Conservation (phyloP, 495 filamentous ascomycete genomes). For the Tuber umbilicatum region DNA sequence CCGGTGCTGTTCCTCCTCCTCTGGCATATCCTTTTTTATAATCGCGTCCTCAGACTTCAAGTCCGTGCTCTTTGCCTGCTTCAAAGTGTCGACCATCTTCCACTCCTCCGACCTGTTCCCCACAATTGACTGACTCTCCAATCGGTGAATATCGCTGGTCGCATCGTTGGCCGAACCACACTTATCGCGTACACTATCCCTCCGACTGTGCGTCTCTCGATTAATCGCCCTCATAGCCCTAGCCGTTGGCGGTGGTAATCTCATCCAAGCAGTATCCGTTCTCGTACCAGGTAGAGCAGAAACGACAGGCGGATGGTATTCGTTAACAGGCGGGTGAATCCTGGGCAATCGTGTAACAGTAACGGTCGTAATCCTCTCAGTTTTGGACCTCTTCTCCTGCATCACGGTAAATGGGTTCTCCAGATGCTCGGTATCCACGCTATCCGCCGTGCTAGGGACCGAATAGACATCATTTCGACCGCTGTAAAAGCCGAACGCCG, state of each 20-base stretch:
- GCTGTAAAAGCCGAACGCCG: not conserved
- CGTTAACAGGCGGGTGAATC: slow-evolving; percentile 26
- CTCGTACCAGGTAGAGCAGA: slow-evolving; percentile 20
- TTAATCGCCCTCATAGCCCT: slow-evolving; percentile 28
- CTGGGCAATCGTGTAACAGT: slow-evolving; percentile 24
- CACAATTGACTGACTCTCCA: not conserved
- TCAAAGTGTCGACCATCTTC: not conserved
- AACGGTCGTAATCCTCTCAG: slow-evolving; percentile 24
- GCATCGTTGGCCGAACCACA: not conserved
- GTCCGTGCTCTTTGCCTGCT: not conserved
- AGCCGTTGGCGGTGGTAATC: slow-evolving; percentile 26
- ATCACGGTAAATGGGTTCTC: slow-evolving; percentile 5
- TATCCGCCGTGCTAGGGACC: not conserved
- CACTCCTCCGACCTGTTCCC: not conserved
- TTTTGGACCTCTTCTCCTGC: slow-evolving; percentile 9
- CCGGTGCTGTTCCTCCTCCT: not conserved
- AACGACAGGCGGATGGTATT: slow-evolving; percentile 27
- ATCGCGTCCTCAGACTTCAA: not conserved
- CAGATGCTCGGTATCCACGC: not conserved
- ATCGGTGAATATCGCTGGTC: not conserved
- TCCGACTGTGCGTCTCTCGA: slow-evolving; percentile 16
- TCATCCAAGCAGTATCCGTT: slow-evolving; percentile 33
- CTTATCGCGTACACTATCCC: slow-evolving; percentile 9
- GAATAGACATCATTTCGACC: not conserved
- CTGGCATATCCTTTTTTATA: not conserved